Evolutionary conservation across 2,329 filamentous ascomycete genomes (phyloP).

Genomic region (Dissoconium aciculare): DNA sequence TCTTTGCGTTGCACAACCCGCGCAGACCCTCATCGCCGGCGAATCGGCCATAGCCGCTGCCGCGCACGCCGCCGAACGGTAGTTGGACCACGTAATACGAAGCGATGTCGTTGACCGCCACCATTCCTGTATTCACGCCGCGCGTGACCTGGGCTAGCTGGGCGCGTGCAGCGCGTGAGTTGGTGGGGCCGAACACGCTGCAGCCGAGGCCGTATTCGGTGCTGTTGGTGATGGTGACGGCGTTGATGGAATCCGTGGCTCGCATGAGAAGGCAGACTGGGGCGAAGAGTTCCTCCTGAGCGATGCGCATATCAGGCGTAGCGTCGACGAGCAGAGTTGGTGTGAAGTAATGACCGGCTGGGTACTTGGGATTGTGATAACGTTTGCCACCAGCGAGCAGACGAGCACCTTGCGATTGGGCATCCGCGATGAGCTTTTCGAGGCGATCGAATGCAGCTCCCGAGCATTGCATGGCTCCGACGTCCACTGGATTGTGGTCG

Average conservation of each 20-base stretch:
- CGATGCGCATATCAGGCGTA: constrained; percentile 69
- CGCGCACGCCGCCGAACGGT: constrained; percentile 82
- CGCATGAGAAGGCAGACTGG: constrained; percentile 79
- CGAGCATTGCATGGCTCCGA: constrained; percentile 81
- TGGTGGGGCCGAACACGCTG: constrained; percentile 60
- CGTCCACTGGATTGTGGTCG: constrained; percentile 42
- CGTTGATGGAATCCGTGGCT: constrained; percentile 47
- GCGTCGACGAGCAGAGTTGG: constrained; percentile 89
- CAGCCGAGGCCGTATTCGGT: constrained; percentile 76
- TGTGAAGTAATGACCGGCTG: constrained; percentile 75
- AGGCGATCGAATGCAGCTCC: constrained; percentile 54
- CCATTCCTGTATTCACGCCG: constrained; percentile 70
- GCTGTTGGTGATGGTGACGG: constrained; percentile 66
- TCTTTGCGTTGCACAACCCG: constrained; percentile 74
- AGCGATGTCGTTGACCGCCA: constrained; percentile 90
- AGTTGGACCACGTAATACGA: constrained; percentile 86
- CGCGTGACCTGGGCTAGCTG: constrained; percentile 50
- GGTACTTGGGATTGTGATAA: constrained; percentile 55
- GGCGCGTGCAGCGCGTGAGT: constrained; percentile 33
- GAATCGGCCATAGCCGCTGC: constrained; percentile 82
- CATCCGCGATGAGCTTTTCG: constrained; percentile 61
- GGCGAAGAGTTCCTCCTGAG: constrained; percentile 82
- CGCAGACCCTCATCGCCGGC: constrained; percentile 78
- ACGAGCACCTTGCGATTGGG: constrained; percentile 61
- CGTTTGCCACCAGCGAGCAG: constrained; percentile 68